These are phyloP conservation scores for Fusarium xyrophilum DNA, from an alignment of 2,329 filamentous ascomycete species.

Conservation along the genomic window DNA sequence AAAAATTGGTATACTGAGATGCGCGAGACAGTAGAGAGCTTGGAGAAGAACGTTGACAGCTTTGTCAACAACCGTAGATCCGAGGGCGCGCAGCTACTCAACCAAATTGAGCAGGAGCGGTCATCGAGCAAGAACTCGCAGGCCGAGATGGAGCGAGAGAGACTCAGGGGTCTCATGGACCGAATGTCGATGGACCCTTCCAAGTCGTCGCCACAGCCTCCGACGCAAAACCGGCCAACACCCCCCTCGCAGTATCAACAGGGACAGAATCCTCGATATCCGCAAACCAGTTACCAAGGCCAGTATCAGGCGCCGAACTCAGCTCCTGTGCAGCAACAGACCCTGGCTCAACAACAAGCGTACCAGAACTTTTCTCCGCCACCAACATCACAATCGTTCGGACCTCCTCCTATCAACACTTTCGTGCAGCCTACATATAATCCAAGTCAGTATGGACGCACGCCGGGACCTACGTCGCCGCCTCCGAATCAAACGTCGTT, in stretches of 20 bases:
- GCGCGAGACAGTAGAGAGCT: conserved; percentile 89
- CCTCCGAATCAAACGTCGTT: conserved; percentile 66
- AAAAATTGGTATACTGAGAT: conserved; percentile 96
- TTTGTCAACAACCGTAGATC: conserved; percentile 94
- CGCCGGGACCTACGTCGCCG: conserved; percentile 65
- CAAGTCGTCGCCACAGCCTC: conserved; percentile 52
- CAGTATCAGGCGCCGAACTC: conserved; percentile 64
- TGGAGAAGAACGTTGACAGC: conserved; percentile 94
- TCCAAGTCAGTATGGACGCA: conserved; percentile 65
- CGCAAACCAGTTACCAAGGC: conserved; percentile 60
- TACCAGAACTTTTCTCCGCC: conserved; percentile 51
- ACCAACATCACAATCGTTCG: conserved; percentile 38
- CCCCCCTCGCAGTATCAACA: conserved; percentile 28
- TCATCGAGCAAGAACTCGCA: conserved; percentile 63
- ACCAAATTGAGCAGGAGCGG: conserved; percentile 83
- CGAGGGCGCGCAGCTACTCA: conserved; percentile 88
- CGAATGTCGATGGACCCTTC: conserved; percentile 85
- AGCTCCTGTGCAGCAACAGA: conserved; percentile 55
- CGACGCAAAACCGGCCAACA: conserved; percentile 39
- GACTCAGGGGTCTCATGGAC: conserved; percentile 90
- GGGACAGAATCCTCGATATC: conserved; percentile 56
- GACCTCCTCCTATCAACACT: conserved; percentile 50
- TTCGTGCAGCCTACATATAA: conserved; percentile 64
- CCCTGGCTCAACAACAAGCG: conserved; percentile 49
- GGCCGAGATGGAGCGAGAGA: conserved; percentile 86